Evolutionary conservation across 2,329 filamentous ascomycete species (phyloP).

Genomic region (Venturia oleaginea): DNA sequence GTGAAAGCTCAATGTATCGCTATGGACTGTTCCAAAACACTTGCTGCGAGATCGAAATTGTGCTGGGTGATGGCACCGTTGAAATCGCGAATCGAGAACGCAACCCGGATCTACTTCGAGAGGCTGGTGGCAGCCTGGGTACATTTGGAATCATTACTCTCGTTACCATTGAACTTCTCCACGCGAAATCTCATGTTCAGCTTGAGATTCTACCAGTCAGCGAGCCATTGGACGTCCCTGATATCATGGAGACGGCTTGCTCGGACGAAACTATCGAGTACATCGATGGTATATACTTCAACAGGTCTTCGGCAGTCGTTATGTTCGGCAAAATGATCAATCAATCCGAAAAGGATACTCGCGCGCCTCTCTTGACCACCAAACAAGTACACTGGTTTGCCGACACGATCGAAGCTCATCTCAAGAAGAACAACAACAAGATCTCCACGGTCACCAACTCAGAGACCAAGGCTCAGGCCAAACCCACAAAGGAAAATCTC

Average conservation of each 20-base stretch:
- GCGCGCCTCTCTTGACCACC: background rate
- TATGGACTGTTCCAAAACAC: conserved; percentile 58
- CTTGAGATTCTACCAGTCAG: conserved; percentile 33
- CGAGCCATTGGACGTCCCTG: background rate
- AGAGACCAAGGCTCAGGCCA: background rate
- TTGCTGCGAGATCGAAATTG: conserved; percentile 55
- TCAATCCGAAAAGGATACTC: background rate
- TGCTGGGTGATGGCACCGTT: conserved; percentile 41
- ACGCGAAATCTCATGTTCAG: conserved; percentile 23
- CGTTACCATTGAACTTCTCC: conserved; percentile 3
- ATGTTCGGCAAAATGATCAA: conserved; percentile 3
- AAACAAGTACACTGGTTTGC: conserved; percentile 40
- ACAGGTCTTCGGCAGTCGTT: conserved; percentile 32
- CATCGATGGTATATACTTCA: conserved; percentile 34
- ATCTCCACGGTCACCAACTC: background rate
- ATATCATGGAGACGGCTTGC: conserved; percentile 17
- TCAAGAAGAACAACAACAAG: background rate
- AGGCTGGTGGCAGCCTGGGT: conserved; percentile 56
- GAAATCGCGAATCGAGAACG: conserved; percentile 48
- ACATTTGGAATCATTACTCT: conserved; percentile 42
- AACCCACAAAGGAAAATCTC: background rate
- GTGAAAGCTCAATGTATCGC: conserved; percentile 60
- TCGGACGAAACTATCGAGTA: conserved; percentile 19
- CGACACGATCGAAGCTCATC: conserved; percentile 30
- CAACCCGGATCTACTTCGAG: conserved; percentile 52